Base-by-base conservation (phyloP, 2,329 filamentous ascomycete genomes). In the Penicillium sp. region DNA sequence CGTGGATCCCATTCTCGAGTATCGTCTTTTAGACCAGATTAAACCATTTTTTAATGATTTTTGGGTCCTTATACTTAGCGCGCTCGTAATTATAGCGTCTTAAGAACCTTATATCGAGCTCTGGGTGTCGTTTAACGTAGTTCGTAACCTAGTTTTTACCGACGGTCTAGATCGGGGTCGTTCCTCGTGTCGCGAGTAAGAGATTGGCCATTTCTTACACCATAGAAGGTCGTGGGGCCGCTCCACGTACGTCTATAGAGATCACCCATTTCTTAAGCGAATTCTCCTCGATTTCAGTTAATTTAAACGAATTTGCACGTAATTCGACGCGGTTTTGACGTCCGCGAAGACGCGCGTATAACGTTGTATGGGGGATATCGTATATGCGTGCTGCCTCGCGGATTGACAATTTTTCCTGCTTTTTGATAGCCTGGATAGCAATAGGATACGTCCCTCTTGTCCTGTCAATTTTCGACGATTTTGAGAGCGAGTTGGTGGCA, bases 11-110 rank as follows among this genome's bases (percentile, higher is more conserved):
- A 22, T 56, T 26, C 31, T 53, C 7, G 2, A 25, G 1, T 18
- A 51, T 56, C n/a, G 12, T 41, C 6, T 29, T 3, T 26, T 31
- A 9, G 12, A 56, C 45, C 14, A 25, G 31, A 7, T 49, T 35
- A 33, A 57, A 51, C 42, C 27, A 56, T n/a, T 49, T n/a, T 12
- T 23, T 11, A 2, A 53, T 43, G 20, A 41, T 12, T 20, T 51
- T 47, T 23, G 9, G 46, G 12, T 51, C 41, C 23, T 53, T 22
- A 4, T 15, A 26, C 29, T 40, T 18, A 2, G 47, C 33, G 4
- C 42, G 31, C 14, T 37, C 9, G 2, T 26, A 42, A 33, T 40
- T 9, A 26, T 55, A 51, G 5, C 42, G 29, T 23, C 31, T 25
- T 18, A 37, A 31, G 29, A 51, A 54, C 6, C 23, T 23, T 41